A percentile compares a stretch with the other conserved stretches of the same genome.
These are phyloP conservation scores for Linderina pennispora DNA, from an alignment of 192 early-diverging fungal genomes.

Conservation along the genomic window DNA sequence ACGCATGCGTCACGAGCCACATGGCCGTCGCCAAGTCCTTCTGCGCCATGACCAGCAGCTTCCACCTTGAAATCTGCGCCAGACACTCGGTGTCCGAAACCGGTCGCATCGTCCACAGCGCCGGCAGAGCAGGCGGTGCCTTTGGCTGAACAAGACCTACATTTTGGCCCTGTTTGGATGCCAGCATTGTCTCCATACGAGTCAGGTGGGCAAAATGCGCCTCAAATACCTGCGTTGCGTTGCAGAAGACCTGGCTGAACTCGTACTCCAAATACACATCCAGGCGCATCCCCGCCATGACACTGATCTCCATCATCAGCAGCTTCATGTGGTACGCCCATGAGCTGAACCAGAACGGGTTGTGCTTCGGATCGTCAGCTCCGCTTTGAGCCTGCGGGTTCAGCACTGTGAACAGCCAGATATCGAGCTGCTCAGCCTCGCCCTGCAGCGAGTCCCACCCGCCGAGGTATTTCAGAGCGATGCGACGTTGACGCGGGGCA, in stretches of 20 bases:
- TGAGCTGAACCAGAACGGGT: slow-evolving; percentile 38
- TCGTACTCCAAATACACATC: slow-evolving; percentile 25
- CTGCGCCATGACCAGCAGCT: slow-evolving; percentile 6
- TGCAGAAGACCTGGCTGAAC: slow-evolving; percentile 23
- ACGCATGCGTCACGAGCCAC: slow-evolving; percentile 30
- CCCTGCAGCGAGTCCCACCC: slow-evolving; percentile 36
- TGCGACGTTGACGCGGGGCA: slow-evolving; percentile 20
- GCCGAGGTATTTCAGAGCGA: slow-evolving; percentile 21
- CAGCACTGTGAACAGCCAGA: slow-evolving; percentile 3
- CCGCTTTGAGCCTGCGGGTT: background rate
- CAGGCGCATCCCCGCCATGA: slow-evolving; percentile 24
- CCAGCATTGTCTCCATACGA: slow-evolving; percentile 8
- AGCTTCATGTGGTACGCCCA: slow-evolving; percentile 45
- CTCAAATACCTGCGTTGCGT: slow-evolving; percentile 21
- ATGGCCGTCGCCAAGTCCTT: slow-evolving; percentile 23
- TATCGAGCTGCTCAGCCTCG: slow-evolving; percentile 36
- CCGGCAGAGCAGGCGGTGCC: background rate
- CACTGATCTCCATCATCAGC: slow-evolving; percentile 12
- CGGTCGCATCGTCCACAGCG: background rate
- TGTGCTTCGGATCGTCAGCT: slow-evolving; percentile 10
- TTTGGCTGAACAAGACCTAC: no score
- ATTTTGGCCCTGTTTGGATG: background rate
- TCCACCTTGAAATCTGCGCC: slow-evolving; percentile 15
- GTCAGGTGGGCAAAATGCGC: slow-evolving; percentile 21
- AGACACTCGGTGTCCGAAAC: slow-evolving; percentile 1